Evolutionary conservation across 139 green algal genomes (phyloP), one percentile per base, ranked within the genome.

Genomic region (Parachlorella kessleri): DNA sequence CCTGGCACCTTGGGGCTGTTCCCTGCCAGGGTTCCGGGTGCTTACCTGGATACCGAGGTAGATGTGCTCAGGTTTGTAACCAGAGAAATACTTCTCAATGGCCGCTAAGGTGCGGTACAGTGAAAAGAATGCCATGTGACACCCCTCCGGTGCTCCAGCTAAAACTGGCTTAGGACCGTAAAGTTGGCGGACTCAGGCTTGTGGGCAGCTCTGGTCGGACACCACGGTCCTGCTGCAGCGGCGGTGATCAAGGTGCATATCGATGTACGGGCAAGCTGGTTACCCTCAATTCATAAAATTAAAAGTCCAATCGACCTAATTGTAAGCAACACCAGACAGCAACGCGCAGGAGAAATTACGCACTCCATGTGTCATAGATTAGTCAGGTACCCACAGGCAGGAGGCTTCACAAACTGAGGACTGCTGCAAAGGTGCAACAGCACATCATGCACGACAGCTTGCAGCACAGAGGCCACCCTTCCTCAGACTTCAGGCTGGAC

Each of bases 41-140:
- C 67, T 53, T 32, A 68, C 38, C 38, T 81, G 76, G 33, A 76
- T 23, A 3, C 76, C 76, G 0, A 81, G 37, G 30, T 35, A 4
- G 21, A 64, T 33, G 54, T 81, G 76, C 39, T 81, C 76, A 2
- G 30, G 53, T 28, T 36, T 41, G 68, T 81, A 81, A 23, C 76
- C 76, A 4, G 36, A 65, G 35, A 81, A 8, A 24, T 39, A 81
- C 28, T 28, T 32, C n/a, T 81, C 76, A 14, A 81, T 10, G 1
- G 28, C 23, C 26, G 67, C 18, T 53, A 81, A 37, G 18, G 48
- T 14, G 37, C 53, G 66, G 39, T 55, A 54, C 39, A 55, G 28
- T 9, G 18, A 7, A 33, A 72, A 66, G 4, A 6, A 33, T 4
- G 18, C 24, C 74, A 79, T 73, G 18, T 37, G 68, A 37, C 37